These are phyloP conservation scores for Rhodomyrtus psidioides DNA, from an alignment of 441 rosid genomes.

Conservation along the genomic window DNA sequence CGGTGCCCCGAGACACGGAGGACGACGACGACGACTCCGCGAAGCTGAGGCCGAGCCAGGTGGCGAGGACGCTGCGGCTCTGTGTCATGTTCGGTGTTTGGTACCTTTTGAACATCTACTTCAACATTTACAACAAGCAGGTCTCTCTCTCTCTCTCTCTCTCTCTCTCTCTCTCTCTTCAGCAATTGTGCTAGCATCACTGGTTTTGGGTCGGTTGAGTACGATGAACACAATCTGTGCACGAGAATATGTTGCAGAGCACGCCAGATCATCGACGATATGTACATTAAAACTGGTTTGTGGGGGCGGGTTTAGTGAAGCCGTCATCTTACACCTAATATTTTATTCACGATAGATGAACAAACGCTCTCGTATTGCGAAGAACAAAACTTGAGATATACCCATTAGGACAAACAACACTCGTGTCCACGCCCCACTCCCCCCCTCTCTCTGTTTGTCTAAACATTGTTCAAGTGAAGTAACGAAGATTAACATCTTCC, in stretches of 20 bases:
- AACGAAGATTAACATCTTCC: not conserved
- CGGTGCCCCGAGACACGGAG: constrained; percentile 26
- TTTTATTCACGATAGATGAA: not conserved
- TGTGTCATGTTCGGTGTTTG: constrained; percentile 49
- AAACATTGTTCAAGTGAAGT: not conserved
- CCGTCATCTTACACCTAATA: not conserved
- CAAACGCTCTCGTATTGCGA: not conserved
- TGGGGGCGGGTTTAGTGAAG: not conserved
- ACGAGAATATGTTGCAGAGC: too few relatives aligned
- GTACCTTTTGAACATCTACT: constrained; percentile 59
- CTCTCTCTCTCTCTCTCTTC: not conserved
- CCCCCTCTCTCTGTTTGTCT: too few relatives aligned
- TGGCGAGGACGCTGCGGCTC: constrained; percentile 24
- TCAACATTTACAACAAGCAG: constrained; percentile 71
- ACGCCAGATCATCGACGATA: not conserved
- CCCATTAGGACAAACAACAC: not conserved
- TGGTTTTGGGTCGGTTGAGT: too few relatives aligned
- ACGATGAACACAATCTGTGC: too few relatives aligned
- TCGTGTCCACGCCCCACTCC: too few relatives aligned
- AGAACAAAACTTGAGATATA: not conserved
- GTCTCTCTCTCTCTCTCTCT: constrained; percentile 13
- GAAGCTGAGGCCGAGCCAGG: constrained; percentile 15
- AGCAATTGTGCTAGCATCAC: not conserved
- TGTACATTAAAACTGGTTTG: not conserved
- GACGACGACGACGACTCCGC: constrained; percentile 15